These are phyloP conservation scores for Oryza meyeriana DNA, from an alignment of 176 grass and related monocot species.

Conservation along the genomic window DNA sequence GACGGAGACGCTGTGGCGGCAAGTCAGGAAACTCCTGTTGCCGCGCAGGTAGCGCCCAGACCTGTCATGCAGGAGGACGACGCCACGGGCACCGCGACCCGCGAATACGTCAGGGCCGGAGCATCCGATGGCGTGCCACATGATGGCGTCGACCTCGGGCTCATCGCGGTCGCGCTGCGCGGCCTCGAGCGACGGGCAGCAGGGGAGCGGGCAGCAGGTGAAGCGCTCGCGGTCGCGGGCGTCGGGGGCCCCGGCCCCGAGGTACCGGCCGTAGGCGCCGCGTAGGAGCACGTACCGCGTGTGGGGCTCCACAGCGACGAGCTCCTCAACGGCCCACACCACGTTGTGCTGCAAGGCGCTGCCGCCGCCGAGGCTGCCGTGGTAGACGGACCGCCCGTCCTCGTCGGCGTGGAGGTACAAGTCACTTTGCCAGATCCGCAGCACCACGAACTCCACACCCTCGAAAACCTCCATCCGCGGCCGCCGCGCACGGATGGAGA, in stretches of 20 bases:
- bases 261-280: constrained; percentile 21
- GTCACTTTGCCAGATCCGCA: constrained; percentile 5
- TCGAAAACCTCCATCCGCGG: too few species aligned
- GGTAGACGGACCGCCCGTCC: neutral
- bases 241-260: neutral
- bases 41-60: constrained; percentile 1
- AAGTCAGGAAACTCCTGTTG: neutral
- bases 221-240: neutral
- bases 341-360: neutral
- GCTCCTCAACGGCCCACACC: constrained; percentile 27
- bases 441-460: neutral
- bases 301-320: neutral
- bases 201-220: neutral
- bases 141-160: neutral
- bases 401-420: neutral
- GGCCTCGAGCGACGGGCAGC: neutral
- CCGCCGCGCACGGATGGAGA: too few species aligned
- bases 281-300: neutral
- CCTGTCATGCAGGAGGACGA: neutral
- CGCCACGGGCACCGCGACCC: neutral
- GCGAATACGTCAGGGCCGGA: too few species aligned
- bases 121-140: neutral
- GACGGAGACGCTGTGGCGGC: neutral
- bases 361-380: neutral
- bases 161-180: neutral